These are phyloP conservation scores for Paspalum vaginatum DNA, from an alignment of 176 grass and related monocot species.

Conservation along the genomic window DNA sequence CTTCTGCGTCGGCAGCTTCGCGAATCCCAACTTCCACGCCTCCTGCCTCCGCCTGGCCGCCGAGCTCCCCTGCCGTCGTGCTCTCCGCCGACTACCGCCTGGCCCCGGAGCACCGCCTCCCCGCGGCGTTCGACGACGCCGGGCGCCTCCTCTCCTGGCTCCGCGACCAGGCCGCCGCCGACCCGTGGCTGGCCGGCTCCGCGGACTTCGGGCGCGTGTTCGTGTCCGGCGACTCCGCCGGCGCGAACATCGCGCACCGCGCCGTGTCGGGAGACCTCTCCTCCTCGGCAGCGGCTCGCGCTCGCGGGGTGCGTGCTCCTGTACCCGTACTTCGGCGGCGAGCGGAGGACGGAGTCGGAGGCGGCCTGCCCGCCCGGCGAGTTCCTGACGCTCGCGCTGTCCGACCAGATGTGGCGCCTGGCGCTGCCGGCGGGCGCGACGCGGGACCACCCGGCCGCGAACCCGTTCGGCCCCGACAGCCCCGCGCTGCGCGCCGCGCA, in stretches of 20 bases:
- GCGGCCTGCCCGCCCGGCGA: slow-evolving; percentile 42
- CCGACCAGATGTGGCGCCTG: slow-evolving; percentile 72
- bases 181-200: slow-evolving; percentile 58
- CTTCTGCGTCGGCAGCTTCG: slow-evolving; percentile 59
- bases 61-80: slow-evolving; percentile 32
- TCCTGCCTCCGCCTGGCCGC: slow-evolving; percentile 50
- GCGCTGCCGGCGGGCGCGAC: slow-evolving; percentile 57
- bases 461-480: slow-evolving; percentile 66
- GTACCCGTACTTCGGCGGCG: slow-evolving; percentile 68
- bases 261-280: slow-evolving; percentile 15
- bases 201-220: slow-evolving; percentile 58
- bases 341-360: slow-evolving; percentile 53
- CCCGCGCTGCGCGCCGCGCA: neutral
- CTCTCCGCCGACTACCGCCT: slow-evolving; percentile 59
- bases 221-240: slow-evolving; percentile 67
- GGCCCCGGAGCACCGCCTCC: slow-evolving; percentile 70
- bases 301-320: slow-evolving; percentile 52
- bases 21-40: slow-evolving; percentile 53
- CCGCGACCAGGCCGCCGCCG: slow-evolving; percentile 1
- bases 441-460: slow-evolving; percentile 60
- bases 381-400: slow-evolving; percentile 49
- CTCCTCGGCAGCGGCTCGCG: too few species aligned
- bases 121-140: slow-evolving; percentile 43
- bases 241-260: slow-evolving; percentile 62
- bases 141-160: slow-evolving; percentile 51